A percentile compares a stretch with the other conserved stretches of the same genome.
phyloP scores from a whole-genome alignment of 2,329 filamentous ascomycete genomes.

The Colletotrichum horii region DNA sequence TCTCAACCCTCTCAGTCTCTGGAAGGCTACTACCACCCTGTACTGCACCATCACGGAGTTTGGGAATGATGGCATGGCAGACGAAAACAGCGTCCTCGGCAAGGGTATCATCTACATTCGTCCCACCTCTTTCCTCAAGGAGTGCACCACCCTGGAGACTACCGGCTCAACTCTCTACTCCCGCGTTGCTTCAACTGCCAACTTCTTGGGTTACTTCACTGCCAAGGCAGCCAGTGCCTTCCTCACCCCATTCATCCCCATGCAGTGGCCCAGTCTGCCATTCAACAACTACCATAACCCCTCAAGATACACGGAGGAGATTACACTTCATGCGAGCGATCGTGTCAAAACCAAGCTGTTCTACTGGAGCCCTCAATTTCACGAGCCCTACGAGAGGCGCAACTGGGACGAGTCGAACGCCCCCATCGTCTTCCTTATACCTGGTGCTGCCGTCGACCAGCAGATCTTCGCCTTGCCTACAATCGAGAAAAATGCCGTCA shows the following conservation, averaged over 20 bases:
- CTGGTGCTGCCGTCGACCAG: slow-evolving; percentile 67
- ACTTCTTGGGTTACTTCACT: slow-evolving; percentile 62
- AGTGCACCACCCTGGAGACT: slow-evolving; percentile 58
- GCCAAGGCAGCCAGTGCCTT: slow-evolving; percentile 57
- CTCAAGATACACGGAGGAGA: slow-evolving; percentile 48
- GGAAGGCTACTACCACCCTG: slow-evolving; percentile 65
- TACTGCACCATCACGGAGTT: slow-evolving; percentile 62
- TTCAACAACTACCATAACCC: slow-evolving; percentile 55
- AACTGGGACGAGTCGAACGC: slow-evolving; percentile 27
- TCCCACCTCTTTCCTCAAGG: slow-evolving; percentile 56
- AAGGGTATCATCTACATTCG: slow-evolving; percentile 64
- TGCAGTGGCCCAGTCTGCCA: slow-evolving; percentile 57
- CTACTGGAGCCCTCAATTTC: slow-evolving; percentile 58
- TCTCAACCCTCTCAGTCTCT: slow-evolving; percentile 60
- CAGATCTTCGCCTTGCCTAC: slow-evolving; percentile 68
- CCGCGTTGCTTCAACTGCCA: slow-evolving; percentile 50
- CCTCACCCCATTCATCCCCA: slow-evolving; percentile 56
- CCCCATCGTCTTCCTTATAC: slow-evolving; percentile 64
- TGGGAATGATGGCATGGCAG: slow-evolving; percentile 26
- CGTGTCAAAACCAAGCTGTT: slow-evolving; percentile 57
- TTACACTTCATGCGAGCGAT: slow-evolving; percentile 55
- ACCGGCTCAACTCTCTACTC: slow-evolving; percentile 51
- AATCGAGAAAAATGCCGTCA: slow-evolving; percentile 65
- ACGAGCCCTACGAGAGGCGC: slow-evolving; percentile 27
- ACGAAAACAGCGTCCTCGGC: slow-evolving; percentile 52